A percentile compares a stretch with the other conserved stretches of the same genome.
Conservation (phyloP, 2,329 filamentous ascomycete genomes). For the Fusarium keratoplasticum region DNA sequence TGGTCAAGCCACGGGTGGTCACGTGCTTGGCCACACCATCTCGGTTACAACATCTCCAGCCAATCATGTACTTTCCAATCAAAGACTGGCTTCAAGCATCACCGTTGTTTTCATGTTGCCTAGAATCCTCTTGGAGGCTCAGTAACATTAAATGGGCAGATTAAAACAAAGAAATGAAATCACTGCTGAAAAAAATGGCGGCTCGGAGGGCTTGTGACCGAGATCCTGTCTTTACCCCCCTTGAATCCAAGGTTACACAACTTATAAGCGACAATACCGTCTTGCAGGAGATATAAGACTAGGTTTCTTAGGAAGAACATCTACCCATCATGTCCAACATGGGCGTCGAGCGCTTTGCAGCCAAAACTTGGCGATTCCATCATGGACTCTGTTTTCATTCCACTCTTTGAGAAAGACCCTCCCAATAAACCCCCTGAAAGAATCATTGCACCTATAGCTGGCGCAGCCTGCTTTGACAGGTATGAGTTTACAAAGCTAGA, state of each 20-base stretch:
- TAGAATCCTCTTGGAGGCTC: not conserved
- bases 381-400: not conserved
- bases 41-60: not conserved
- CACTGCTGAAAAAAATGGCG: not conserved
- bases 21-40: not conserved
- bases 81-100: not conserved
- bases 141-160: not conserved
- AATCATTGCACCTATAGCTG: not conserved
- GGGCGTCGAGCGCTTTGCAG: not conserved
- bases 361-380: not conserved
- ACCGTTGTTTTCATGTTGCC: too few species aligned
- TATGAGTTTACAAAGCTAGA: not conserved
- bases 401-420: not conserved
- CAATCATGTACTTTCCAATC: not conserved
- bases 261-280: not conserved
- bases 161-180: not conserved
- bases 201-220: not conserved
- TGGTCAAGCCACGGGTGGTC: not conserved
- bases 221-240: not conserved
- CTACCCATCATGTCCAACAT: not conserved
- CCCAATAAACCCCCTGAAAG: not conserved
- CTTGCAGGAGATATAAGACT: not conserved
- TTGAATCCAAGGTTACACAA: not conserved
- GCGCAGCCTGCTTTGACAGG: not conserved
- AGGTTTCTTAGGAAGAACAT: not conserved